A percentile compares a stretch with the other conserved stretches of the same genome.
Evolutionary conservation across 805 yeast species (phyloP).

Genomic region (Metschnikowia aberdeeniae): DNA sequence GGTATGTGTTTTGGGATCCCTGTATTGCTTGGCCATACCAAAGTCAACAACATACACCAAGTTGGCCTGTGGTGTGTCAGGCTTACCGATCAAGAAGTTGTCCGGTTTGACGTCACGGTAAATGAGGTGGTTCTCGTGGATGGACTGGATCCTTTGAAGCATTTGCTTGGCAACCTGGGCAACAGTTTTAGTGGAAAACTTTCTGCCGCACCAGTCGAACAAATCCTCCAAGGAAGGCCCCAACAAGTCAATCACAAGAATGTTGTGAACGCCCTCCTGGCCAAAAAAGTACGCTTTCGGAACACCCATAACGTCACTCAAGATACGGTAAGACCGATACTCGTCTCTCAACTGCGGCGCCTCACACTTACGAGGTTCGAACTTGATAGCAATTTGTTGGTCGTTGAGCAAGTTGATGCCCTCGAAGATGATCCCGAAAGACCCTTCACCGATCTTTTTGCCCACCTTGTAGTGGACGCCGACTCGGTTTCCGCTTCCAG

Average conservation of each 20-base stretch:
- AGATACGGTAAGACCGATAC: slow-evolving; percentile 87
- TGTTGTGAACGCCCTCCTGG: slow-evolving; percentile 95
- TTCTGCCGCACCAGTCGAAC: slow-evolving; percentile 97
- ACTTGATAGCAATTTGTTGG: slow-evolving; percentile 92
- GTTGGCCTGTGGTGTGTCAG: slow-evolving; percentile 78
- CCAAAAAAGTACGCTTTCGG: slow-evolving; percentile 98
- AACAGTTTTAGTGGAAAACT: slow-evolving; percentile 82
- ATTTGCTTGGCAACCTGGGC: slow-evolving; percentile 93
- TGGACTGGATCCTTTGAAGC: slow-evolving; percentile 79
- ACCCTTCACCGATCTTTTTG: slow-evolving; percentile 97
- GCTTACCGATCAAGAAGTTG: slow-evolving; percentile 90
- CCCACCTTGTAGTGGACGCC: slow-evolving; percentile 97
- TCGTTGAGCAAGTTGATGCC: slow-evolving; percentile 91
- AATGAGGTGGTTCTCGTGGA: slow-evolving; percentile 86
- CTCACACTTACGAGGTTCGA: slow-evolving; percentile 93
- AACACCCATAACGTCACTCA: slow-evolving; percentile 78
- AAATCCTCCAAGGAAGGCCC: slow-evolving; percentile 96
- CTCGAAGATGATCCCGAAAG: slow-evolving; percentile 96
- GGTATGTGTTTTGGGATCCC: slow-evolving; percentile 92
- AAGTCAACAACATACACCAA: slow-evolving; percentile 88
- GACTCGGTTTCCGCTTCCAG: slow-evolving; percentile 59
- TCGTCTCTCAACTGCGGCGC: slow-evolving; percentile 98
- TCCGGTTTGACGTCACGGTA: slow-evolving; percentile 98
- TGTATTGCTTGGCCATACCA: slow-evolving; percentile 97
- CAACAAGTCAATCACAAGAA: slow-evolving; percentile 85